These are phyloP conservation scores for Erigeron canadensis DNA, from an alignment of 129 eudicot species.

Conservation along the genomic window DNA sequence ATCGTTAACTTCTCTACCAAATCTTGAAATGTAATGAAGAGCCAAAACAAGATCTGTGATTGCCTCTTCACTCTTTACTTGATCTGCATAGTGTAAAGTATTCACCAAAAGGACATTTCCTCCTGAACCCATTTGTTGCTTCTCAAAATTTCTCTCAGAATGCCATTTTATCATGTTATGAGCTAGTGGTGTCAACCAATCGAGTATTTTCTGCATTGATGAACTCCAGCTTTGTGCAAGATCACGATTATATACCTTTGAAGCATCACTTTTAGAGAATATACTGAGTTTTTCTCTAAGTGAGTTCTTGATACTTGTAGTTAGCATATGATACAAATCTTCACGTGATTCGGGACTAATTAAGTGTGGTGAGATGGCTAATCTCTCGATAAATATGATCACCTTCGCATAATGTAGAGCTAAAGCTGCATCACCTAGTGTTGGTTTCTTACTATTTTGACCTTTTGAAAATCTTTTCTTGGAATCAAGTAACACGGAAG, in stretches of 20 bases:
- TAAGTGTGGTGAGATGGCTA: slow-evolving; percentile 78
- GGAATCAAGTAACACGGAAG: slow-evolving; percentile 5
- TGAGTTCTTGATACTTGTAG: slow-evolving; percentile 55
- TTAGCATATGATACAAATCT: slow-evolving; percentile 76
- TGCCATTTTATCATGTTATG: slow-evolving; percentile 89
- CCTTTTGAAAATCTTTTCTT: slow-evolving; percentile 37
- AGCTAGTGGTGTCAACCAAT: slow-evolving; percentile 91
- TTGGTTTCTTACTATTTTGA: slow-evolving; percentile 42
- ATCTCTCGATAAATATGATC: slow-evolving; percentile 67
- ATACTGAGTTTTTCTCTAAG: slow-evolving; percentile 53
- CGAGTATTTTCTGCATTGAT: slow-evolving; percentile 50
- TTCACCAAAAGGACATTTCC: slow-evolving; percentile 72
- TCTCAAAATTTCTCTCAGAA: slow-evolving; percentile 76
- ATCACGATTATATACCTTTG: slow-evolving; percentile 47
- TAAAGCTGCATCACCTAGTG: slow-evolving; percentile 76
- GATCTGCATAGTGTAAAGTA: slow-evolving; percentile 80
- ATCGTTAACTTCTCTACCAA: slow-evolving; percentile 50
- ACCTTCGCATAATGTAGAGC: slow-evolving; percentile 87
- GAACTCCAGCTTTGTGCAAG: slow-evolving; percentile 66
- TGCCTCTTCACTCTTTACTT: slow-evolving; percentile 69
- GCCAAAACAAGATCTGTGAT: slow-evolving; percentile 74
- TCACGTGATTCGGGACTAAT: slow-evolving; percentile 81
- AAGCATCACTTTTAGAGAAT: slow-evolving; percentile 33
- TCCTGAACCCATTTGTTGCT: slow-evolving; percentile 51
- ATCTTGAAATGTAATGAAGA: slow-evolving; percentile 68